Conservation (phyloP, 2,329 filamentous ascomycete genomes). For the Xenoacremonium recifei region DNA sequence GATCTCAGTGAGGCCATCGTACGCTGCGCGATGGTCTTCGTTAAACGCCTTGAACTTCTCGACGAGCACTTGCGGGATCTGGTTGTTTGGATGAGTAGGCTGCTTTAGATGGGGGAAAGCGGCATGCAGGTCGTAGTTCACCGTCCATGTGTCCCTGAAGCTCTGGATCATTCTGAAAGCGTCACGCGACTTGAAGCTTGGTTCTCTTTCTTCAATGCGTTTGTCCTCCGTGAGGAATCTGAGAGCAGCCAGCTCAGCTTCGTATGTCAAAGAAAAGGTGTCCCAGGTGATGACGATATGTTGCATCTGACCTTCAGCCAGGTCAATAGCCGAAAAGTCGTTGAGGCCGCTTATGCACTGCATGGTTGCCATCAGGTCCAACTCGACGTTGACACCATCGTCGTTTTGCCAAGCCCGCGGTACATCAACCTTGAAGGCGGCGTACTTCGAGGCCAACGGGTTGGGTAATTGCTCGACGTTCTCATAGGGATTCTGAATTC, state of each 20-base stretch:
- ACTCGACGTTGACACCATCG: conserved; percentile 20
- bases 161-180: conserved; percentile 34
- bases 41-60: conserved; percentile 34
- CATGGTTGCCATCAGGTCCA: conserved; percentile 63
- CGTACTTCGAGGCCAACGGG: conserved; percentile 17
- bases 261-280: conserved; percentile 25
- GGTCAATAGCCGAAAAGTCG: conserved; percentile 12
- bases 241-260: conserved; percentile 32
- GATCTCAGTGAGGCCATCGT: conserved; percentile 32
- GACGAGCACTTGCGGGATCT: conserved; percentile 24
- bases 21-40: conserved; percentile 36
- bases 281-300: conserved; percentile 29
- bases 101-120: conserved; percentile 33
- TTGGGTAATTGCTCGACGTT: conserved; percentile 7
- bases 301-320: conserved; percentile 16
- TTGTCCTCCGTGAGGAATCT: conserved; percentile 21
- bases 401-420: conserved; percentile 27
- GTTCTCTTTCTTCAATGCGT: conserved; percentile 13
- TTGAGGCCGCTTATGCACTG: conserved; percentile 50
- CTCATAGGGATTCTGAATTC: conserved; percentile 33
- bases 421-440: conserved; percentile 34
- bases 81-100: conserved; percentile 16
- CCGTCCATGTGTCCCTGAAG: conserved; percentile 23
- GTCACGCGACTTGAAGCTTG: conserved; percentile 17
- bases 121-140: conserved; percentile 21